Base-by-base conservation (phyloP, 768 basidiomycete species). In the Cystobasidium onofrii region DNA sequence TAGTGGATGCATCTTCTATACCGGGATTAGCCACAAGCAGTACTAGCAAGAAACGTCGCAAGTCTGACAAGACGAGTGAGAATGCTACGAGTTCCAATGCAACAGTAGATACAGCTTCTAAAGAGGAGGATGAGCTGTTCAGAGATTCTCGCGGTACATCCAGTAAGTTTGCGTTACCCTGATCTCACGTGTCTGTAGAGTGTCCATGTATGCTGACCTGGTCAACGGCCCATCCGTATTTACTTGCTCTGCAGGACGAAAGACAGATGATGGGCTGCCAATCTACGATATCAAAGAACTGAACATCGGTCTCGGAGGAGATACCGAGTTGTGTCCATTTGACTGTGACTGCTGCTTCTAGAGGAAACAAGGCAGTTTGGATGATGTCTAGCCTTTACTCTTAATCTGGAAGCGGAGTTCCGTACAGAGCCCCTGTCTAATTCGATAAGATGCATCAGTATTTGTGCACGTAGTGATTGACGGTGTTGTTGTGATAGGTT, bases 311-410 rank as follows among this genome's bases (percentile, higher is more conserved):
- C 25, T 75, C 13, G 78, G 78, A 9, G 78, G 78, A 39, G 78
- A 79, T 23, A 78, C 78, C 3, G 66, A 73, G 27, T 64, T 74
- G 0, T 79, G 78, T 34, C 78, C 78, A 0, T 79, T 79, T 73
- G 78, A 79, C 46, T 79, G 78, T 74, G 57, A 77, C 7, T 79
- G 78, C 72, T 79, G 78, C 77, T 71, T 71, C 54, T 71, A 39
- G 34, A 12, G 69, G 34, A 15, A n/a, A 31, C 4, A 64, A 6
- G 36, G 39, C 57, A 31, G 7, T 61, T 7, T 39, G 39, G 6
- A 39, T 39, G 39, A 39, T 39, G n/a, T n/a, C n/a, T n/a, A n/a
- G n/a, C n/a, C n/a, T n/a, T n/a, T n/a, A n/a, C n/a, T n/a, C n/a
- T n/a, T n/a, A n/a, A n/a, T n/a, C n/a, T n/a, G n/a, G n/a, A n/a